Conservation (phyloP, 2,329 filamentous ascomycete species). For the Cryphonectria naterciae region DNA sequence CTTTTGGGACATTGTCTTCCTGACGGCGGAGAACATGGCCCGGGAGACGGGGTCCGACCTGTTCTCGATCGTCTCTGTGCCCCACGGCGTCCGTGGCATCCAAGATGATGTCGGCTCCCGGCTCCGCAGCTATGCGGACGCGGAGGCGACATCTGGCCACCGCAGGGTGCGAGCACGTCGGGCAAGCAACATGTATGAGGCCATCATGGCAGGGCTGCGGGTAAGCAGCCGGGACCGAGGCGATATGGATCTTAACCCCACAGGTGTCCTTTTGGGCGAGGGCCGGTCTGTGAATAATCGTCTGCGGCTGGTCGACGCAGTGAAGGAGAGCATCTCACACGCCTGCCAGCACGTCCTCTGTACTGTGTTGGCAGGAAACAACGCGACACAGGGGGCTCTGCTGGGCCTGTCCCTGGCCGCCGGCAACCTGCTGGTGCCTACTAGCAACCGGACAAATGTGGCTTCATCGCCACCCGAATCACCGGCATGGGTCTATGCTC, state of each 20-base stretch:
- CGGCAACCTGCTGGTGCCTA: background rate
- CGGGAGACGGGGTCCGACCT: background rate
- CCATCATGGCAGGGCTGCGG: background rate
- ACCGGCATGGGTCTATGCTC: background rate
- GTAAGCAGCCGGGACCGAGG: background rate
- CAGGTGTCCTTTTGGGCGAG: background rate
- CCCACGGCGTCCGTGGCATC: background rate
- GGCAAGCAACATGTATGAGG: background rate
- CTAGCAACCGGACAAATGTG: background rate
- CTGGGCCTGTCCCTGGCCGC: background rate
- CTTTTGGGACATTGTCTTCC: constrained; percentile 7
- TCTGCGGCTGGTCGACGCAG: background rate
- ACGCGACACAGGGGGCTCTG: background rate
- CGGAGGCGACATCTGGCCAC: background rate
- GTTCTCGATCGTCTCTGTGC: background rate
- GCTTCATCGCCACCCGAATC: background rate
- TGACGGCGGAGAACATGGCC: background rate
- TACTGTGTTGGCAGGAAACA: background rate
- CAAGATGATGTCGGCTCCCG: background rate
- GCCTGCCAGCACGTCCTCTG: background rate
- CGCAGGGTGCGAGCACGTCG: background rate
- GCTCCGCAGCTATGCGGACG: background rate
- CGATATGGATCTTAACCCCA: background rate
- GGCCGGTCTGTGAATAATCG: background rate
- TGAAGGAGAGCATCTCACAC: background rate